Conservation (phyloP, 805 yeast species). For the Maudiozyma serrabonitensis region DNA sequence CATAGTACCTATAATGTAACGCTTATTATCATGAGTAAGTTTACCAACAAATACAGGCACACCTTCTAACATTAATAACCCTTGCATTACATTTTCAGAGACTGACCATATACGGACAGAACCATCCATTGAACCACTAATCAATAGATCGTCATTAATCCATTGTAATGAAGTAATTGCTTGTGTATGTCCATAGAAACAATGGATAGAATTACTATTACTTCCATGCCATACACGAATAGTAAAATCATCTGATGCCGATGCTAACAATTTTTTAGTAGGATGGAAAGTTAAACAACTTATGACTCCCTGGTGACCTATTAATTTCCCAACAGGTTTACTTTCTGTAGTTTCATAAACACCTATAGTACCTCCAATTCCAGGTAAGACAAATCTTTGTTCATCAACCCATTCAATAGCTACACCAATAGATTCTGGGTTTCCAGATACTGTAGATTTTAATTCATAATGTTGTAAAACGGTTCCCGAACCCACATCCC, state of each 20-base stretch:
- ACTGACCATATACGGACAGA: conserved; percentile 60
- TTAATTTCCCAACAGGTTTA: conserved; percentile 40
- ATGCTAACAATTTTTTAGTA: conserved; percentile 46
- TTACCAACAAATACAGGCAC: conserved; percentile 46
- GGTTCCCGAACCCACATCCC: conserved; percentile 54
- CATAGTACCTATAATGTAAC: conserved; percentile 40
- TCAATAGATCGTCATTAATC: conserved; percentile 36
- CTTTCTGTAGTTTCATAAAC: conserved; percentile 44
- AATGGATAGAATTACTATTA: conserved; percentile 41
- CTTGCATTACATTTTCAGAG: conserved; percentile 13
- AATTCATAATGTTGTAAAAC: conserved; percentile 34
- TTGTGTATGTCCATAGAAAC: conserved; percentile 45
- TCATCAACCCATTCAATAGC: conserved; percentile 71
- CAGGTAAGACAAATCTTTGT: conserved; percentile 61
- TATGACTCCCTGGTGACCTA: conserved; percentile 59
- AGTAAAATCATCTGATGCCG: conserved; percentile 69
- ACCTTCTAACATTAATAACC: conserved; percentile 35
- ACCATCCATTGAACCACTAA: conserved; percentile 65
- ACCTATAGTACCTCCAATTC: conserved; percentile 41
- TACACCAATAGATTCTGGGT: conserved; percentile 32
- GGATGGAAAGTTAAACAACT: conserved; percentile 47
- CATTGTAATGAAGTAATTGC: conserved; percentile 49
- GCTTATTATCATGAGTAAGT: conserved; percentile 37
- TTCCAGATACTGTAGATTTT: conserved; percentile 4
- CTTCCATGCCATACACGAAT: conserved; percentile 70